Conservation (phyloP, 371 early-diverging fungal species). For the Neoconidiobolus thromboides region DNA sequence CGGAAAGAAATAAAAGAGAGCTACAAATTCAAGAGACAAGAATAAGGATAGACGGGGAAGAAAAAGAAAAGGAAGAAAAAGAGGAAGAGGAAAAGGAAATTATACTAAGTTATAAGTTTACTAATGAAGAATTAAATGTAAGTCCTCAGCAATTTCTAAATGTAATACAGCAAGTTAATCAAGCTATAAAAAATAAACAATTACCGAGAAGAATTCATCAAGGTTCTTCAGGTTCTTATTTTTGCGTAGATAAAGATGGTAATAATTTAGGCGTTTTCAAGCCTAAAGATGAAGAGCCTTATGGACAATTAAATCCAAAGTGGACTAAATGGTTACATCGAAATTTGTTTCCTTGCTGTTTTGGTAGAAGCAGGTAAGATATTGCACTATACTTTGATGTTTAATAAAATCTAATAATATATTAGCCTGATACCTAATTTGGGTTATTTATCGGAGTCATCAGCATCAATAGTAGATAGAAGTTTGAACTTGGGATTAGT, state of each 20-base stretch:
- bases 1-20: too few relatives aligned
- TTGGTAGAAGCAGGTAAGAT: slow-evolving; percentile 61
- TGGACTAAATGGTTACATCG: slow-evolving; percentile 86
- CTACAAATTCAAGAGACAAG: not conserved
- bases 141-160: slow-evolving; percentile 22
- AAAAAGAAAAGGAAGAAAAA: not conserved
- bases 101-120: not conserved
- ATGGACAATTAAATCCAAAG: slow-evolving; percentile 75
- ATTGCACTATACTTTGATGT: not conserved
- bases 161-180: slow-evolving; percentile 25
- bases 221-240: slow-evolving; percentile 82
- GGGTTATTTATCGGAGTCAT: slow-evolving; percentile 78
- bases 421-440: slow-evolving; percentile 38
- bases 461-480: slow-evolving; percentile 58
- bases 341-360: slow-evolving; percentile 70
- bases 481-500: slow-evolving; percentile 57
- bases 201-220: slow-evolving; percentile 47
- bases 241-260: slow-evolving; percentile 46
- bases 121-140: not conserved
- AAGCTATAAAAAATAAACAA: slow-evolving; percentile 44
- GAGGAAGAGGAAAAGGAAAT: not conserved
- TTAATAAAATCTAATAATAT: too few relatives aligned
- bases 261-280: slow-evolving; percentile 80
- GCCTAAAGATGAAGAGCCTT: slow-evolving; percentile 88
- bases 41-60: not conserved